These are phyloP conservation scores for Eimeria mitis DNA, from an alignment of 169 alveolate species.

Conservation along the genomic window DNA sequence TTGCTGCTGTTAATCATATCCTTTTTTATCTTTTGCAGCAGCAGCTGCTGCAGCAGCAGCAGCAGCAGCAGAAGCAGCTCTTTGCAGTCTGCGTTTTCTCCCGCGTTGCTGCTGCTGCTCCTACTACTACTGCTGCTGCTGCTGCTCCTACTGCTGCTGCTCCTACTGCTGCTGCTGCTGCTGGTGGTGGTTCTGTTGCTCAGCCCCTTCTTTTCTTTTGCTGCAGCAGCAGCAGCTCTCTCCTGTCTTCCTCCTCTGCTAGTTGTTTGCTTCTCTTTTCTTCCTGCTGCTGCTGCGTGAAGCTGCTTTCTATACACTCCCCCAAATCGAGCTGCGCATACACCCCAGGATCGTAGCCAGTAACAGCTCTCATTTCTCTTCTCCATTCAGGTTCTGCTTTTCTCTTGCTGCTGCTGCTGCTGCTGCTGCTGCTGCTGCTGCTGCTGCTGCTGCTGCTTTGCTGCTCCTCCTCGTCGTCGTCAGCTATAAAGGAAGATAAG, in stretches of 20 bases:
- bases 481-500: background rate
- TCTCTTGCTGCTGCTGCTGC: background rate
- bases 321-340: constrained; percentile 34
- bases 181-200: no score
- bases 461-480: constrained; percentile 39
- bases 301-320: constrained; percentile 68
- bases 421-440: constrained; percentile 17
- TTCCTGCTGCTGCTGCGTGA: constrained; percentile 14
- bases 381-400: constrained; percentile 20
- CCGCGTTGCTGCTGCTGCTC: no score
- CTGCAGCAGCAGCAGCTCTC: constrained; percentile 45
- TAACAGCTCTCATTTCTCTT: constrained; percentile 54
- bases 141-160: no score
- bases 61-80: constrained; percentile 41
- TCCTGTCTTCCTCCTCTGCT: constrained; percentile 39
- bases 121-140: no score
- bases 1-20: no score
- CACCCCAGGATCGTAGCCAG: constrained; percentile 51
- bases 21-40: background rate
- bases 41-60: constrained; percentile 24
- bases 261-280: constrained; percentile 16
- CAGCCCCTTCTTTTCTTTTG: constrained; percentile 3
- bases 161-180: no score
- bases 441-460: background rate
- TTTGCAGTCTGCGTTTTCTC: constrained; percentile 10